These are phyloP conservation scores for Entophlyctis helioformis DNA, from an alignment of 192 early-diverging fungal genomes.

Conservation along the genomic window DNA sequence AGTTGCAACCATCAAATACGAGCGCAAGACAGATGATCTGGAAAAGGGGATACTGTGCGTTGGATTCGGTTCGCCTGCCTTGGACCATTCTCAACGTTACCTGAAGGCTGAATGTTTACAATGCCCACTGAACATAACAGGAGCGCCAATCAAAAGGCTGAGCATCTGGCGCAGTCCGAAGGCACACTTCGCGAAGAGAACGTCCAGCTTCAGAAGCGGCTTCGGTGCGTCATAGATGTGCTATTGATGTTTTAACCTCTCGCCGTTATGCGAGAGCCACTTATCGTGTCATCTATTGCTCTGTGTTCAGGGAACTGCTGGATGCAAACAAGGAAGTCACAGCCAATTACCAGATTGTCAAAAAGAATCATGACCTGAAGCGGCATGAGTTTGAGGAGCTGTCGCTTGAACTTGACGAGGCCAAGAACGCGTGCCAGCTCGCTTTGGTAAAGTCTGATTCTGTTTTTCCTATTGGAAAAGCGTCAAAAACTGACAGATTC, in stretches of 20 bases:
- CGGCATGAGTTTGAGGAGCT: constrained; percentile 36
- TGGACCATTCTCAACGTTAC: background rate
- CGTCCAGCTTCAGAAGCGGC: constrained; percentile 29
- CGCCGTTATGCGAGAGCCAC: too few species aligned
- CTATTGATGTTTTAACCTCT: background rate
- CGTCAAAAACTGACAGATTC: background rate
- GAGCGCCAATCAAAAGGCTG: background rate
- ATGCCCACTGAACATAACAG: background rate
- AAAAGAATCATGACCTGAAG: constrained; percentile 44
- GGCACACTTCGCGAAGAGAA: constrained; percentile 34
- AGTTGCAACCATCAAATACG: too few species aligned
- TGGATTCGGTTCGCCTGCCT: background rate
- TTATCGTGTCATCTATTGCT: background rate
- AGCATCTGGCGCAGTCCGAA: constrained; percentile 23
- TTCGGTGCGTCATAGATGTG: constrained; percentile 12
- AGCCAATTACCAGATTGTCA: constrained; percentile 36
- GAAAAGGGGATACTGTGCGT: background rate
- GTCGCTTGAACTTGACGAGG: constrained; percentile 37
- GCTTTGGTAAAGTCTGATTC: constrained; percentile 21
- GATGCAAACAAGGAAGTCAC: constrained; percentile 43
- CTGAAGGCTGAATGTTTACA: background rate
- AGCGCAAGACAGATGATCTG: background rate
- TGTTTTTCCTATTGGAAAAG: background rate
- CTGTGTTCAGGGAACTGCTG: constrained; percentile 27
- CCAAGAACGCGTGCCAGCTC: constrained; percentile 42